Conservation (phyloP, 2,329 filamentous ascomycete genomes). For the Aotearoamyces nothofagi region DNA sequence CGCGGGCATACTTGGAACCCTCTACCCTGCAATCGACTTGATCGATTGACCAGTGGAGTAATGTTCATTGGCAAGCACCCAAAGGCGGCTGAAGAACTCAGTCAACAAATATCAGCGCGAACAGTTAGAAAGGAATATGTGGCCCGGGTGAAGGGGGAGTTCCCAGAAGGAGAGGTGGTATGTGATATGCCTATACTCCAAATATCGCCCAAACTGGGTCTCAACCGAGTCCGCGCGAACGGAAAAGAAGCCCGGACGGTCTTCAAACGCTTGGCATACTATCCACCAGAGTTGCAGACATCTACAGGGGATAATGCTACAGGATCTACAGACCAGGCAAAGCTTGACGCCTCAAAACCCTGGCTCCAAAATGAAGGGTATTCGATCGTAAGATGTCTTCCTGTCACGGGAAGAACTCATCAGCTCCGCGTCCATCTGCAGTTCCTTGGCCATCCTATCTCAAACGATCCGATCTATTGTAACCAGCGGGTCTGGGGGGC, state of each 20-base stretch:
- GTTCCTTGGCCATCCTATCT: constrained; percentile 85
- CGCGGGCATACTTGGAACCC: constrained; percentile 38
- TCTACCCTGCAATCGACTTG: constrained; percentile 78
- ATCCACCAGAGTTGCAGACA: constrained; percentile 36
- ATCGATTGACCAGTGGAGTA: constrained; percentile 84
- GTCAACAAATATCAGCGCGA: constrained; percentile 59
- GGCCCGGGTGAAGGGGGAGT: constrained; percentile 77
- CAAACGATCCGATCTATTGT: constrained; percentile 95
- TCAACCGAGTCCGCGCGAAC: constrained; percentile 88
- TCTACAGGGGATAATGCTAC: constrained; percentile 19
- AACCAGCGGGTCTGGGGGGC: constrained; percentile 86
- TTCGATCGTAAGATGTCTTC: constrained; percentile 86
- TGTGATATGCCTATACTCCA: constrained; percentile 89
- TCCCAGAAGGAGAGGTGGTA: constrained; percentile 79
- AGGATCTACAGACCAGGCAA: constrained; percentile 7
- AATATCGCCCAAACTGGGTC: constrained; percentile 85
- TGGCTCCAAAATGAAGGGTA: constrained; percentile 58
- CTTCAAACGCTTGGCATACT: constrained; percentile 87
- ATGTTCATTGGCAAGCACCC: constrained; percentile 94
- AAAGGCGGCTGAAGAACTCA: constrained; percentile 63
- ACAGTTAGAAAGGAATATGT: constrained; percentile 93
- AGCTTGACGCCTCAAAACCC: constrained; percentile 17
- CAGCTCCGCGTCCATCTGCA: constrained; percentile 92
- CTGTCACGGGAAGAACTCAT: constrained; percentile 86
- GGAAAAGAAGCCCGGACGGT: constrained; percentile 84